These are phyloP conservation scores for Pyrenophora tritici-repentis DNA, from an alignment of 2,329 filamentous ascomycete genomes.

Conservation along the genomic window DNA sequence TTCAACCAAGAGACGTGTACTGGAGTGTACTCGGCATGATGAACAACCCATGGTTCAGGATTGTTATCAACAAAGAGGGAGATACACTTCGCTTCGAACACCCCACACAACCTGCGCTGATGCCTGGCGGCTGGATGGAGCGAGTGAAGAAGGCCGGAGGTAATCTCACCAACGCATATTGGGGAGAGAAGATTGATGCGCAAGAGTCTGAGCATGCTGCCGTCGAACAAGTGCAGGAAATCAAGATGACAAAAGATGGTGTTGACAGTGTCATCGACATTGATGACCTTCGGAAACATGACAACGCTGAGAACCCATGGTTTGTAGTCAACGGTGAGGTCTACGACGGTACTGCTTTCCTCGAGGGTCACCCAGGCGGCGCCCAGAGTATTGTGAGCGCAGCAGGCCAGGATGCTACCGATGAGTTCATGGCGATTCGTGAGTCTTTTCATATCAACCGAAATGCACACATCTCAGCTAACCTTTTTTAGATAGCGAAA, in stretches of 20 bases:
- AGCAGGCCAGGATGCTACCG: constrained; percentile 79
- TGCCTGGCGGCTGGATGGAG: constrained; percentile 91
- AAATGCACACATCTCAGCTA: constrained; percentile 20
- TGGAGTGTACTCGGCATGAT: constrained; percentile 97
- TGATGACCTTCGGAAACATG: constrained; percentile 73
- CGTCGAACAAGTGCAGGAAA: constrained; percentile 63
- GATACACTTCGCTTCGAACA: constrained; percentile 77
- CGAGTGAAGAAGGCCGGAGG: constrained; percentile 81
- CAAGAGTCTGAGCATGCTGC: constrained; percentile 51
- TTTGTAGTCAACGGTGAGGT: constrained; percentile 89
- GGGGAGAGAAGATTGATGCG: constrained; percentile 73
- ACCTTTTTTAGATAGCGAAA: constrained; percentile 74
- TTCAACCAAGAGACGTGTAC: constrained; percentile 92
- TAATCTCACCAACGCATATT: constrained; percentile 78
- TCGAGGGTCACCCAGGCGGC: constrained; percentile 84
- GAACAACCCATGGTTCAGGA: constrained; percentile 94
- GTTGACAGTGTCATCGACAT: constrained; percentile 68
- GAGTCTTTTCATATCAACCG: constrained; percentile 45
- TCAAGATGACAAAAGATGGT: constrained; percentile 76
- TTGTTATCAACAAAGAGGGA: constrained; percentile 73
- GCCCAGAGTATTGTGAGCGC: constrained; percentile 81
- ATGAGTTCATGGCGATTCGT: constrained; percentile 93
- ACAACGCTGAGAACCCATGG: constrained; percentile 71
- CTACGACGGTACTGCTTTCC: constrained; percentile 81
- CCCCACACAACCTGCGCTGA: constrained; percentile 78